These are phyloP conservation scores for Hypomontagnella submonticulosa DNA, from an alignment of 495 filamentous ascomycete genomes.

Conservation along the genomic window DNA sequence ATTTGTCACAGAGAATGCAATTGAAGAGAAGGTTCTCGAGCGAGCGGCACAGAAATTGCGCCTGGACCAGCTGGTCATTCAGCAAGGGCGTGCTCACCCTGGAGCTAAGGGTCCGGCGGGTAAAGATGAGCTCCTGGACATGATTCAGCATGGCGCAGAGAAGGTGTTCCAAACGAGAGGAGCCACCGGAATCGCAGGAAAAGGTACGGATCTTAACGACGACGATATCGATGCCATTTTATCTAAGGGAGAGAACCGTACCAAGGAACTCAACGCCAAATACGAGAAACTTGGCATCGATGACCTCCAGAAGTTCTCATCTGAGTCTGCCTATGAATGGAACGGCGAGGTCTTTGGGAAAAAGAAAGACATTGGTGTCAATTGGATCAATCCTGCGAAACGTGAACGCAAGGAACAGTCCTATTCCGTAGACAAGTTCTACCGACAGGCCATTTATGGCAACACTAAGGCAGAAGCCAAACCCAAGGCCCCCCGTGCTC, in stretches of 20 bases:
- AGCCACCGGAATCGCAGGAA: constrained; percentile 66
- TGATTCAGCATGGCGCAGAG: constrained; percentile 99
- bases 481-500: constrained; percentile 93
- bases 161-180: constrained; percentile 83
- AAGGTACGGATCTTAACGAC: constrained; percentile 74
- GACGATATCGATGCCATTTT: constrained; percentile 92
- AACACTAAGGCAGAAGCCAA: constrained; percentile 88
- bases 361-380: constrained; percentile 94
- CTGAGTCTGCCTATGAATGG: constrained; percentile 98
- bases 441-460: constrained; percentile 80
- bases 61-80: constrained; percentile 98
- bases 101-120: constrained; percentile 85
- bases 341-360: constrained; percentile 94
- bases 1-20: constrained; percentile 97
- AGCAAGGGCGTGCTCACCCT: constrained; percentile 95
- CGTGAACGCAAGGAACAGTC: constrained; percentile 98
- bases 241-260: constrained; percentile 86
- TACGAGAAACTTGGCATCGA: constrained; percentile 99
- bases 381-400: constrained; percentile 98
- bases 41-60: constrained; percentile 97
- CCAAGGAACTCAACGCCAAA: constrained; percentile 86
- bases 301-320: constrained; percentile 96
- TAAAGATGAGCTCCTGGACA: constrained; percentile 94
- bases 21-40: constrained; percentile 98
- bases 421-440: constrained; percentile 99